A percentile compares a stretch with the other conserved stretches of the same genome.
Conservation (phyloP, 192 early-diverging fungal genomes). For the Jimgerdemannia lactiflua region DNA sequence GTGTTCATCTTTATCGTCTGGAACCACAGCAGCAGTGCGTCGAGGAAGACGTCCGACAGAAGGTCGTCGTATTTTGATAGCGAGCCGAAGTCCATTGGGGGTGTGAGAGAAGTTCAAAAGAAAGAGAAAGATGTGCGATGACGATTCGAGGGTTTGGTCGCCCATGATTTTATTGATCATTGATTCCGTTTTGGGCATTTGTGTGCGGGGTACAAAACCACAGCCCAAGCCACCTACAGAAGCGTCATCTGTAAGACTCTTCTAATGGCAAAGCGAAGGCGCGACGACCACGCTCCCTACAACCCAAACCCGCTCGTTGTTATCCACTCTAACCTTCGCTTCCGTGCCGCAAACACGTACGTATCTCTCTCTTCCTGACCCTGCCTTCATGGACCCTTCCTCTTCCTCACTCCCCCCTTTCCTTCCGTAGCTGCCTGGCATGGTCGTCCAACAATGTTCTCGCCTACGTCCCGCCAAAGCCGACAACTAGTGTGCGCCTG, state of each 20-base stretch:
- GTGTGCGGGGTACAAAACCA: too few relatives aligned
- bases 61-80: slow-evolving; percentile 50
- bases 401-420: not conserved
- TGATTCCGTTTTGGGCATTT: too few relatives aligned
- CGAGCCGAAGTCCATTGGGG: slow-evolving; percentile 40
- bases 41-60: slow-evolving; percentile 44
- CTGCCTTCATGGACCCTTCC: not conserved
- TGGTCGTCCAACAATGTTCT: not conserved
- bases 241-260: too few relatives aligned
- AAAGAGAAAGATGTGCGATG: not conserved
- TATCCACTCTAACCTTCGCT: not conserved
- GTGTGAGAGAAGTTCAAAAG: not conserved
- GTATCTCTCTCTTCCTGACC: not conserved
- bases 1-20: slow-evolving; percentile 45
- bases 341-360: not conserved
- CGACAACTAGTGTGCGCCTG: not conserved
- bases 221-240: too few relatives aligned
- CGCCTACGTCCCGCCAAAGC: not conserved
- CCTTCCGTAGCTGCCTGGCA: not conserved
- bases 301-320: not conserved
- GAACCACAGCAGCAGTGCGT: slow-evolving; percentile 47
- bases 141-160: not conserved
- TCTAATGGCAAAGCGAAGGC: not conserved
- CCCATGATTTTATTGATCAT: too few relatives aligned
- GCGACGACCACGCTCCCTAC: not conserved